Conservation (phyloP, 2,329 filamentous ascomycete genomes). For the Penicillium sp. region DNA sequence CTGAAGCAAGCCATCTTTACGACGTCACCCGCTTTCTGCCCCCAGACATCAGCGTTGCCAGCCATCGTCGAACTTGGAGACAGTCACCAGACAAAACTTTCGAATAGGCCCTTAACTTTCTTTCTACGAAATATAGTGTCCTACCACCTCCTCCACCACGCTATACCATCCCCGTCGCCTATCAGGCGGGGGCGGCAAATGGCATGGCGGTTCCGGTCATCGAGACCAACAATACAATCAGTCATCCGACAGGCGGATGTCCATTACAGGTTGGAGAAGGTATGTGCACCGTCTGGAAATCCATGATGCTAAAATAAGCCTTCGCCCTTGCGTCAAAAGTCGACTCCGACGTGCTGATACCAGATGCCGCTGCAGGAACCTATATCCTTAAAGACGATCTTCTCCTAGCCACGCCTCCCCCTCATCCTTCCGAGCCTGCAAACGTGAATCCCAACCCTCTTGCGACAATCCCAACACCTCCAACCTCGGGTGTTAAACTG, state of each 20-base stretch:
- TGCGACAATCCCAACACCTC: slow-evolving; percentile 76
- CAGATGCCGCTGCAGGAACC: slow-evolving; percentile 56
- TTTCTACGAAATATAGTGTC: slow-evolving; percentile 53
- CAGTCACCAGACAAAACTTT: not conserved
- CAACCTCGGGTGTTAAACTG: slow-evolving; percentile 75
- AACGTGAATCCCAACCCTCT: slow-evolving; percentile 84
- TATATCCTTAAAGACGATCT: slow-evolving; percentile 89
- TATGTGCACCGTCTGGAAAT: slow-evolving; percentile 34
- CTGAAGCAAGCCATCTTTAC: not conserved
- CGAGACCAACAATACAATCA: slow-evolving; percentile 88
- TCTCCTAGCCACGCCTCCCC: slow-evolving; percentile 85
- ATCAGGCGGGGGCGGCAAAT: slow-evolving; percentile 65
- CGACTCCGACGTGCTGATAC: slow-evolving; percentile 15
- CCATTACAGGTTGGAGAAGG: slow-evolving; percentile 93
- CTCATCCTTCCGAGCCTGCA: slow-evolving; percentile 89
- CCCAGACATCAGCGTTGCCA: not conserved
- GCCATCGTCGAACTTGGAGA: not conserved
- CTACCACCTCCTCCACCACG: slow-evolving; percentile 77
- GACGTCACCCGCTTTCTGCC: not conserved
- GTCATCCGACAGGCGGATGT: slow-evolving; percentile 75
- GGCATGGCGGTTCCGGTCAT: slow-evolving; percentile 68
- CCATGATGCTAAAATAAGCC: not conserved
- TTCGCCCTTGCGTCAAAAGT: not conserved
- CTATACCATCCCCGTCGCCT: slow-evolving; percentile 69
- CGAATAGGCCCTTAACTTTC: not conserved